These are phyloP conservation scores for Lonicera japonica DNA, from an alignment of 129 eudicot species.

Conservation along the genomic window DNA sequence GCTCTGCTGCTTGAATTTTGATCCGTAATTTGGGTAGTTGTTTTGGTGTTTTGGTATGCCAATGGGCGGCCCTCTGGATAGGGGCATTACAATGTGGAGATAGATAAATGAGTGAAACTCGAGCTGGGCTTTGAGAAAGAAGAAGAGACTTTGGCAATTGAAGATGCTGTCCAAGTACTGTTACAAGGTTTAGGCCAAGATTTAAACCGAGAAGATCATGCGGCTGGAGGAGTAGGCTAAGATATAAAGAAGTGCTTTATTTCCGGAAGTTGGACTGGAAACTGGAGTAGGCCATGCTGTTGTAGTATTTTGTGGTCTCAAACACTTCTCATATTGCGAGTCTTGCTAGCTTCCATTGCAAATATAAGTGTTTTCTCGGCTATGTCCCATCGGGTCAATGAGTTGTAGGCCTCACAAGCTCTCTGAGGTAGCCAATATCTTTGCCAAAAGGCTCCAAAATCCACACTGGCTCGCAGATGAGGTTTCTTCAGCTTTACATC, in stretches of 20 bases:
- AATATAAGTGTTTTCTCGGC: conserved; percentile 80
- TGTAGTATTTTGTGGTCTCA: conserved; percentile 82
- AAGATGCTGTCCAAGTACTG: conserved; percentile 76
- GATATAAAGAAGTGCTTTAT: conserved; percentile 80
- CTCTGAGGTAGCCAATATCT: conserved; percentile 78
- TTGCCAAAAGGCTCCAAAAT: conserved; percentile 85
- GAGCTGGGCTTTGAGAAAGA: conserved; percentile 43
- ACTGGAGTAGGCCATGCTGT: conserved; percentile 72
- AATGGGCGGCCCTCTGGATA: conserved; percentile 92
- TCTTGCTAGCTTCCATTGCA: conserved; percentile 92
- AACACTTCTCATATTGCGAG: conserved; percentile 84
- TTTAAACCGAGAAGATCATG: conserved; percentile 76
- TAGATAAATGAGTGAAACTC: conserved; percentile 51
- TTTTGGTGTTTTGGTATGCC: conserved; percentile 10
- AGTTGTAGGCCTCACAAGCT: conserved; percentile 90
- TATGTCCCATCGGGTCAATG: conserved; percentile 88
- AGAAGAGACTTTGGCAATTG: conserved; percentile 46
- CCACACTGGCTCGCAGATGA: conserved; percentile 84
- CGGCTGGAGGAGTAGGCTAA: too few relatives aligned
- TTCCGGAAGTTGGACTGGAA: conserved; percentile 88
- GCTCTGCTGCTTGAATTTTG: too few relatives aligned
- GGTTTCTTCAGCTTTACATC: conserved; percentile 58
- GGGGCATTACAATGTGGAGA: conserved; percentile 46
- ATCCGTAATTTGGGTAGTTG: too few relatives aligned
- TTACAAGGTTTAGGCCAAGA: conserved; percentile 92